Base-by-base conservation (phyloP, 2,329 filamentous ascomycete genomes). In the Ilyonectria destructans region DNA sequence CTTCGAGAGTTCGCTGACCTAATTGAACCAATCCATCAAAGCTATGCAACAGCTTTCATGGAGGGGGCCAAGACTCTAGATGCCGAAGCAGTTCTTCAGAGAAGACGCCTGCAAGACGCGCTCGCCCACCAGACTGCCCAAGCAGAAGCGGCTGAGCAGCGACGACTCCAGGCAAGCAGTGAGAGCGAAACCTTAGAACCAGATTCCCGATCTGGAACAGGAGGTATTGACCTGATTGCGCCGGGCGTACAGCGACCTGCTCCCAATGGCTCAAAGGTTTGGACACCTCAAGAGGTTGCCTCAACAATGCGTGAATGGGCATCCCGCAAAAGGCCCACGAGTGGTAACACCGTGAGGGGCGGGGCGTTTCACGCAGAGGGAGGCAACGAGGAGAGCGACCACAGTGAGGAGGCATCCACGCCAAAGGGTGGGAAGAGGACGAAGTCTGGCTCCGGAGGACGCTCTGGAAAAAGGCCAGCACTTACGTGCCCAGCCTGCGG, bases 311-410 rank as follows among this genome's bases (percentile, higher is more conserved):
- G 12, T 6, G 9, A 56, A 56, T 56, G 19, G 33, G n/a, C 29
- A 23, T 6, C 13, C 35, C 29, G 33, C 52, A n/a, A 26, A 26
- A 56, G 19, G 13, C n/a, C n/a, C 26, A 55, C 31, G 19, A 26
- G n/a, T 40, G 23, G 48, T 26, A 51, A 51, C 19, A 29, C 48
- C 48, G 33, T 56, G 9, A 56, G 33, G 33, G 52, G 52, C 52
- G 19, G 19, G 19, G 33, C 29, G 5, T 56, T 40, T 1, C 10
- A 56, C 6, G 21, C 33, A 8, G 33, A 2, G 7, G 48, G 23
- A 23, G 33, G 37, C n/a, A 56, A 23, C 19, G 33, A 56, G n/a
- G 2, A 57, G 12, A 23, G 40, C 8, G 37, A 45, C 21, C 1
- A 21, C 19, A 37, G 26, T n/a, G 26, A 57, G 37, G 37, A 57